phyloP scores from a whole-genome alignment of 257 asterid genomes.

The Verbascum thapsus region DNA sequence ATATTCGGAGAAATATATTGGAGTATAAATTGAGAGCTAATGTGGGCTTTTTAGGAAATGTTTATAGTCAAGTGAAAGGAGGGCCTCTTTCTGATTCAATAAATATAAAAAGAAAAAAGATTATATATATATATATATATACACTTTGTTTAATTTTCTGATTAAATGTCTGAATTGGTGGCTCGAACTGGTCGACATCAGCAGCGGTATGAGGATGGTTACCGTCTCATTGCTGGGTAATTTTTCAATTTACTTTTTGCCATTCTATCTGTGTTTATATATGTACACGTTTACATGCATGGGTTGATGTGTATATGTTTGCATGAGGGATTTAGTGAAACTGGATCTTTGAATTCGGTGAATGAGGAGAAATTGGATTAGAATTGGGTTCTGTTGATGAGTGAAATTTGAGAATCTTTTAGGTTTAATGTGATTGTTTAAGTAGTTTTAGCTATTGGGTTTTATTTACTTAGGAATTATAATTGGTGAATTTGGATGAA shows the following conservation, averaged over 20 bases:
- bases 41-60: constrained; percentile 29
- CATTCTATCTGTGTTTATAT: not conserved
- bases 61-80: constrained; percentile 27
- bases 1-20: constrained; percentile 23
- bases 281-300: constrained; percentile 37
- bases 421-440: constrained; percentile 18
- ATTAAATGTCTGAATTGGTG: constrained; percentile 90
- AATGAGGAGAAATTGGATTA: constrained; percentile 32
- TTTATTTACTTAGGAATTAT: constrained; percentile 27
- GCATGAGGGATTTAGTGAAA: constrained; percentile 33
- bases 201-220: constrained; percentile 82
- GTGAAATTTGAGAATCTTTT: constrained; percentile 12
- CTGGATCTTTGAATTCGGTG: constrained; percentile 20
- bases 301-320: constrained; percentile 31
- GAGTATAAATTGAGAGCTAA: constrained; percentile 29
- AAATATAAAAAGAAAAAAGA: constrained; percentile 6
- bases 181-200: constrained; percentile 93
- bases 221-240: constrained; percentile 91
- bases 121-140: not conserved
- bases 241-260: not conserved
- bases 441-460: constrained; percentile 20
- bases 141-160: not conserved
- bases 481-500: not conserved
- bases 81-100: constrained; percentile 31
- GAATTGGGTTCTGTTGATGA: constrained; percentile 24